Percentiles rank a stretch among this genome's conserved stretches.
Evolutionary conservation across 371 early-diverging fungal genomes (phyloP).

Genomic region (Thermomucor indicae-seudaticae): DNA sequence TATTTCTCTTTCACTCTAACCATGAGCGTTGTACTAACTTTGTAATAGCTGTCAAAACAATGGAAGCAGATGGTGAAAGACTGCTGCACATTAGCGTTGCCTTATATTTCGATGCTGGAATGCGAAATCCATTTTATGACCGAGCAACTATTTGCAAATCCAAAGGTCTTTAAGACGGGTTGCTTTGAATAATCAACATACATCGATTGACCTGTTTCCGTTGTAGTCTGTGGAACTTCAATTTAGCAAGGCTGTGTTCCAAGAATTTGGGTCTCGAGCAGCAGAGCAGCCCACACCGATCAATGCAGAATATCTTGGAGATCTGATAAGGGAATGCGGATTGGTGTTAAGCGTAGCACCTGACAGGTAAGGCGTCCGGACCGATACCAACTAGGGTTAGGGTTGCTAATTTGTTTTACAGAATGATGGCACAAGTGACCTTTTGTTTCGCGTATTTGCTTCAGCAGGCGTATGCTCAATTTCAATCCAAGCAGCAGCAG

Average conservation of each 20-base stretch:
- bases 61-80: neutral
- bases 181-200: neutral
- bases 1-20: too few relatives aligned
- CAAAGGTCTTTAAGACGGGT: neutral
- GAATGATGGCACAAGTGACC: neutral
- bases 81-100: neutral
- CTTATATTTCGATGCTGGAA: neutral
- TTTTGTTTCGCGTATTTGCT: too few relatives aligned
- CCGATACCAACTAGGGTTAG: too few relatives aligned
- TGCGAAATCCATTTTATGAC: constrained; percentile 3
- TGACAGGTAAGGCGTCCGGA: neutral
- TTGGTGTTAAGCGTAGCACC: neutral
- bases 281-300: too few relatives aligned
- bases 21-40: neutral
- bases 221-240: neutral
- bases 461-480: too few relatives aligned
- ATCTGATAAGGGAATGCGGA: neutral
- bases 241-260: too few relatives aligned
- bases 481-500: too few relatives aligned
- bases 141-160: constrained; percentile 5
- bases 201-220: neutral
- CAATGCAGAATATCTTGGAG: too few relatives aligned
- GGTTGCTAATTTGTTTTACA: too few relatives aligned
- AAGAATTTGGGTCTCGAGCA: too few relatives aligned
- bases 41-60: neutral